Percentiles rank a stretch among this genome's conserved stretches.
phyloP scores from a whole-genome alignment of 106 monocot species.

The Agapanthus africanus region DNA sequence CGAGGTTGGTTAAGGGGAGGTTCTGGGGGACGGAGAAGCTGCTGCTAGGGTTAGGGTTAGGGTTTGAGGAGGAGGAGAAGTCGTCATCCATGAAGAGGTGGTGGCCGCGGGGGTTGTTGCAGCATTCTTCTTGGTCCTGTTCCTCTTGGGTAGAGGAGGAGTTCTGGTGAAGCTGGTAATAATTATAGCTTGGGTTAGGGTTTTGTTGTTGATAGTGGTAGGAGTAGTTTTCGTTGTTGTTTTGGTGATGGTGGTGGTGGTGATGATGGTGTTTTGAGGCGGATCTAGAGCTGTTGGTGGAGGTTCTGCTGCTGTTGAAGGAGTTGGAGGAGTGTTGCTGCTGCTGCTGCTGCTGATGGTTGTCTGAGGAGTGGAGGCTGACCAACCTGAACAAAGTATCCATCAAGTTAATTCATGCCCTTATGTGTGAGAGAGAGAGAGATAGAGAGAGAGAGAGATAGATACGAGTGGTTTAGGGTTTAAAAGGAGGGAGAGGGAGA shows the following conservation, averaged over 20 bases:
- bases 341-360: constrained; percentile 9
- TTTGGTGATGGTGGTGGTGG: not conserved
- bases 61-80: constrained; percentile 15
- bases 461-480: not conserved
- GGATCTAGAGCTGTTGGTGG: constrained; percentile 34
- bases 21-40: constrained; percentile 32
- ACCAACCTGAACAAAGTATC: constrained; percentile 66
- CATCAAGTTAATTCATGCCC: constrained; percentile 32
- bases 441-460: not conserved
- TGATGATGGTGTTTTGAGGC: constrained; percentile 5
- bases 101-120: constrained; percentile 24
- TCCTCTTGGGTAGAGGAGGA: constrained; percentile 9
- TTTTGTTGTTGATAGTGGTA: not conserved
- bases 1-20: constrained; percentile 40
- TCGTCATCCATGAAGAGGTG: constrained; percentile 60
- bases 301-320: constrained; percentile 38
- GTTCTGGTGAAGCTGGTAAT: not conserved
- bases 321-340: constrained; percentile 14
- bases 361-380: constrained; percentile 26
- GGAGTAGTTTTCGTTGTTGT: not conserved
- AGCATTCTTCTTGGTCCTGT: constrained; percentile 37
- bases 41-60: constrained; percentile 10
- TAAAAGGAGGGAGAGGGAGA: not conserved
- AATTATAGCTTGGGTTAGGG: not conserved
- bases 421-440: not conserved